Base-by-base conservation (phyloP, 2,329 filamentous ascomycete species). In the Chaetomiaceae sp. region DNA sequence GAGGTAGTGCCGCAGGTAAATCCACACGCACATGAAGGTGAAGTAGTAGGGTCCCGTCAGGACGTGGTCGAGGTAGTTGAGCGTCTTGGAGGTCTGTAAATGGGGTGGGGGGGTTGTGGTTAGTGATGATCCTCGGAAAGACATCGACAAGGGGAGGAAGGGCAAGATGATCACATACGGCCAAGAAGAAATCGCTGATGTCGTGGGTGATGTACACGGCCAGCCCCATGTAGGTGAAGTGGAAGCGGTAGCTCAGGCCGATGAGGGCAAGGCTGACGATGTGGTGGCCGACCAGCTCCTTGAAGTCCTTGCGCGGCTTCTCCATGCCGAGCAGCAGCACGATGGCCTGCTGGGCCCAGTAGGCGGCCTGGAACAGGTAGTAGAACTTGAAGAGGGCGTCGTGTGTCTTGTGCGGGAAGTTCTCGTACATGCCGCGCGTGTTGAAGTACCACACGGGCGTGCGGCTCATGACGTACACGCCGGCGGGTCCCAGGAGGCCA, bases 361-460 rank as follows among this genome's bases (percentile, higher is more conserved):
- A 97, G 55, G 86, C 86, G 35, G 88, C 91, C 69, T 97, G 83
- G 59, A 96, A 86, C 53, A 97, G 75, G 65, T 97, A 97, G 71
- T 96, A 97, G 50, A 91, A 88, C 73, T 97, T 97, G 78, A 96
- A 89, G 32, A 77, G 59, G 48, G 74, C 86, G 53, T 86, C 83
- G 62, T 94, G 88, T 22, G 84, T 83, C 58, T 78, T 77, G 67
- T 96, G 90, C 5, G 90, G 90, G 65, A 88, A 95, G 15, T 73
- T 74, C 65, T 91, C 87, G 67, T 94, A 96, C 87, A 96, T 95
- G 65, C 81, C 88, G 22, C 72, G 74, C 2, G 87, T 93, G 70
- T 94, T 90, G 76, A 95, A 96, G 67, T 95, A 96, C 91, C 89
- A 96, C 34, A 96, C 81, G 7, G 89, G 84, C n/a, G 88, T 91